phyloP scores from a whole-genome alignment of 2,329 filamentous ascomycete species.

The Clarireedia sp. region DNA sequence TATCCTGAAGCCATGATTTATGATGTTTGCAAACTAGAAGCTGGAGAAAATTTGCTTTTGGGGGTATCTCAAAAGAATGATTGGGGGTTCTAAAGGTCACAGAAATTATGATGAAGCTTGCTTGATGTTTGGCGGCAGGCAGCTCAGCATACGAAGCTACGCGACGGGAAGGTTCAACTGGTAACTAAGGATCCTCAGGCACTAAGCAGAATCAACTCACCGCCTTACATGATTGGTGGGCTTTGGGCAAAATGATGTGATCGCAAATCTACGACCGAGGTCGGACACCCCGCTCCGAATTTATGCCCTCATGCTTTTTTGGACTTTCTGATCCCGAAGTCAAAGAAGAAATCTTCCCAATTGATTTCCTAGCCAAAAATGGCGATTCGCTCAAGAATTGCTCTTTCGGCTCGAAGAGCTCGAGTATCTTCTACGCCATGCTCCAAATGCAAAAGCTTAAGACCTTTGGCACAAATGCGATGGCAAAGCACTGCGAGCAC shows the following conservation, averaged over 20 bases:
- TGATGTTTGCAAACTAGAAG: slow-evolving; percentile 4
- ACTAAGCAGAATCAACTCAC: background rate
- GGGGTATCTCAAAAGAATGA: slow-evolving; percentile 9
- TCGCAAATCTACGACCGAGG: background rate
- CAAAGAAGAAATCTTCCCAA: background rate
- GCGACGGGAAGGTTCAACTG: slow-evolving; percentile 10
- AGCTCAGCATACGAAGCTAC: slow-evolving; percentile 25
- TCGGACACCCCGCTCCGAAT: slow-evolving; percentile 4
- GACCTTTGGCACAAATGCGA: slow-evolving; percentile 20
- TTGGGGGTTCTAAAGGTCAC: slow-evolving; percentile 11
- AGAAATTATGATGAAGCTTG: slow-evolving; percentile 12
- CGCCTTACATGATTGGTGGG: too few relatives aligned
- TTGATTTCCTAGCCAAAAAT: slow-evolving; percentile 14
- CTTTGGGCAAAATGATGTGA: too few relatives aligned
- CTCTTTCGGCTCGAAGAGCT: slow-evolving; percentile 23
- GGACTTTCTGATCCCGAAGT: too few relatives aligned
- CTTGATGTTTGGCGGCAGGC: slow-evolving; percentile 18
- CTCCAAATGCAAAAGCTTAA: slow-evolving; percentile 13
- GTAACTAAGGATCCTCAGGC: slow-evolving; percentile 3
- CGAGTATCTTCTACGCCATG: slow-evolving; percentile 13
- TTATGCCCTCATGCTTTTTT: background rate
- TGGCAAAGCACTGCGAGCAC: slow-evolving; percentile 27
- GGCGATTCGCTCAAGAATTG: slow-evolving; percentile 22
- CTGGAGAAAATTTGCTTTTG: slow-evolving; percentile 10
- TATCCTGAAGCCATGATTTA: slow-evolving; percentile 83